Base-by-base conservation (phyloP, 2,329 filamentous ascomycete species). In the Cryphonectria naterciae region DNA sequence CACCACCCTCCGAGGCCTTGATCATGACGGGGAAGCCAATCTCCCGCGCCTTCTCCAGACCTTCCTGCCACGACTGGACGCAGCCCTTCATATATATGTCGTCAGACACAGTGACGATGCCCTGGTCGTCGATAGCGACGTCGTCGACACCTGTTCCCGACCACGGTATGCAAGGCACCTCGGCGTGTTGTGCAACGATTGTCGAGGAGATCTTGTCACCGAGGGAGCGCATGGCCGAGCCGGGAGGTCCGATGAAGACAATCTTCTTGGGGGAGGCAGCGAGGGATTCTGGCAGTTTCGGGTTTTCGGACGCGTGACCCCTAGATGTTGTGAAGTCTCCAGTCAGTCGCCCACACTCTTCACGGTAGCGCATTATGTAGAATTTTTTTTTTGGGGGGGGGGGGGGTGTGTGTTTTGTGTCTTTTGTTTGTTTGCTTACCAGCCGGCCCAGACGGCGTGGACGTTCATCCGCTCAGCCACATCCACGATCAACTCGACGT, bases 1-100 rank as follows among this genome's bases (percentile, higher is more conserved):
- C 96, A 85, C 96, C 96, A 84, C 96, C 96, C 86, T 99, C 96
- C 2, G 96, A 98, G n/a, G 96, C 96, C 87, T 99, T 99, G 82
- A 99, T 94, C 96, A 99, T 99, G 86, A 99, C 93, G 22, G 96
- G 96, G 85, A 99, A 99, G 75, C 96, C 96, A 81, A 99, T 99
- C 79, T 93, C 88, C 80, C 89, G 90, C 72, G 96, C 96, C 79
- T 92, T 94, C 78, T 89, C 85, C 66, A 99, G 88, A 83, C 95
- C 96, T 83, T 99, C 94, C 82, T 97, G 86, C 82, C 94, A 94
- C 32, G 93, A 94, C 79, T 89, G 89, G 64, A 97, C 96, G 82
- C 96, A 99, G 74, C 96, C 96, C 83, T 95, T 93, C 77, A 91
- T 88, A 82, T 99, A 99, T 71, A 97, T 79, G 7, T 94, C 85